Evolutionary conservation across 2,329 filamentous ascomycete genomes (phyloP).

Genomic region (Chalaropsis thielavioides): DNA sequence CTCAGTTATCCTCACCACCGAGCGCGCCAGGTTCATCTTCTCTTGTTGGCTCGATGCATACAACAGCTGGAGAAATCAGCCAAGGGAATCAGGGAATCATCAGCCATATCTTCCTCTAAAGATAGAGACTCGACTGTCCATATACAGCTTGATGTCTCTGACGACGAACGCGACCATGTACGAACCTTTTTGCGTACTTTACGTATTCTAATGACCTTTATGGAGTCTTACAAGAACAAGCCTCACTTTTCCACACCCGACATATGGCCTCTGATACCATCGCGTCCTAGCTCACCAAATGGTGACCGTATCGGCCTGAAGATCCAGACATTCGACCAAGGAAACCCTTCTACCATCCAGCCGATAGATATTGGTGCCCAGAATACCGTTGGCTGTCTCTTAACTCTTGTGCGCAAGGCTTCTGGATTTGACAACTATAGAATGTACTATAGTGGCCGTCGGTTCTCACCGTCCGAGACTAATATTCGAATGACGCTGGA

Average conservation of each 20-base stretch:
- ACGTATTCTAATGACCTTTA: slow-evolving; percentile 51
- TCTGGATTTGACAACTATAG: slow-evolving; percentile 67
- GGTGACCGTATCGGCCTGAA: slow-evolving; percentile 53
- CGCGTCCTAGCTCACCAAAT: slow-evolving; percentile 37
- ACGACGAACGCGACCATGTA: slow-evolving; percentile 39
- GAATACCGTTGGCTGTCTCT: slow-evolving; percentile 56
- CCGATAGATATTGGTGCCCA: slow-evolving; percentile 50
- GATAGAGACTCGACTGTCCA: slow-evolving; percentile 27
- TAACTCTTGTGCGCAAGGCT: slow-evolving; percentile 49
- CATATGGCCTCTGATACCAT: slow-evolving; percentile 37
- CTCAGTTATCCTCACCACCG: slow-evolving; percentile 34
- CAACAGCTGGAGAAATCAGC: slow-evolving; percentile 53
- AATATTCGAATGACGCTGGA: slow-evolving; percentile 48
- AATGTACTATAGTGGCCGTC: slow-evolving; percentile 53
- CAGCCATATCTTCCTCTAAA: slow-evolving; percentile 31
- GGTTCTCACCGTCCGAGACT: slow-evolving; percentile 45
- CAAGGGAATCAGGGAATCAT: slow-evolving; percentile 28
- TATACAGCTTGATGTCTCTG: slow-evolving; percentile 31
- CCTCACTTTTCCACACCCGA: slow-evolving; percentile 46
- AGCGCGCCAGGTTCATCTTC: slow-evolving; percentile 47
- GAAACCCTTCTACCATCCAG: slow-evolving; percentile 43
- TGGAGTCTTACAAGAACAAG: slow-evolving; percentile 48
- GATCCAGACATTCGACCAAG: slow-evolving; percentile 59
- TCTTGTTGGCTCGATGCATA: slow-evolving; percentile 60
- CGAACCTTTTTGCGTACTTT: slow-evolving; percentile 54